Evolutionary conservation across 2,329 filamentous ascomycete genomes (phyloP).

Genomic region (Diplocarpon rosae): DNA sequence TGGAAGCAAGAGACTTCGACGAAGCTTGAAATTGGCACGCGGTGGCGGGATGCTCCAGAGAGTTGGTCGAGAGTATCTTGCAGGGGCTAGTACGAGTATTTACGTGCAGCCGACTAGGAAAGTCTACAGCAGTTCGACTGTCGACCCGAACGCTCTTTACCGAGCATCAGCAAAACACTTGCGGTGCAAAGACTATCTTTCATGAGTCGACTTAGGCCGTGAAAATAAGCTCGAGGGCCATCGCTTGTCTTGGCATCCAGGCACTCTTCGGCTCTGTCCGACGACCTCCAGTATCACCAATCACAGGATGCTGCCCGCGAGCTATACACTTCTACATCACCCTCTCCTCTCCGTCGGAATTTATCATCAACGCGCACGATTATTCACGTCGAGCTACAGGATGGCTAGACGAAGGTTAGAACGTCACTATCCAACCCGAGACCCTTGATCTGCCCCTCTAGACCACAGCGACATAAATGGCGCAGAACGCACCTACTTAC

Average conservation of each 20-base stretch:
- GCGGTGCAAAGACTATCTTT: too few relatives aligned
- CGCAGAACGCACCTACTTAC: conserved; percentile 5
- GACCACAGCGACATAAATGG: conserved; percentile 6
- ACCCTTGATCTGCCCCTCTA: conserved; percentile 8
- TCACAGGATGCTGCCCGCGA: background rate
- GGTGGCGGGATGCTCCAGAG: too few relatives aligned
- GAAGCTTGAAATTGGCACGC: too few relatives aligned
- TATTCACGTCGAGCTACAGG: conserved; percentile 5
- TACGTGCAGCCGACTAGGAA: too few relatives aligned
- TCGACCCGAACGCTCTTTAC: too few relatives aligned
- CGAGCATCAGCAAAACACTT: too few relatives aligned
- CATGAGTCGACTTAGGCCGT: too few relatives aligned
- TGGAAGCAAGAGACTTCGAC: too few relatives aligned
- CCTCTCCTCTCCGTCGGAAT: background rate
- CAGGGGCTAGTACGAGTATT: too few relatives aligned
- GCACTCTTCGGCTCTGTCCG: background rate
- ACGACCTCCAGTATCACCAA: background rate
- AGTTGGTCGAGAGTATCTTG: too few relatives aligned
- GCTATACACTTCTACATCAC: background rate
- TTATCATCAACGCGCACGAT: background rate
- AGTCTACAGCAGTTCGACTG: too few relatives aligned
- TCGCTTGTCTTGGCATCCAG: background rate
- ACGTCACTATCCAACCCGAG: conserved; percentile 11
- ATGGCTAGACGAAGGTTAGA: conserved; percentile 12
- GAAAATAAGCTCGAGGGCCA: background rate